phyloP scores from a whole-genome alignment of 805 yeast genomes.

The Monosporozyma aerobia region DNA sequence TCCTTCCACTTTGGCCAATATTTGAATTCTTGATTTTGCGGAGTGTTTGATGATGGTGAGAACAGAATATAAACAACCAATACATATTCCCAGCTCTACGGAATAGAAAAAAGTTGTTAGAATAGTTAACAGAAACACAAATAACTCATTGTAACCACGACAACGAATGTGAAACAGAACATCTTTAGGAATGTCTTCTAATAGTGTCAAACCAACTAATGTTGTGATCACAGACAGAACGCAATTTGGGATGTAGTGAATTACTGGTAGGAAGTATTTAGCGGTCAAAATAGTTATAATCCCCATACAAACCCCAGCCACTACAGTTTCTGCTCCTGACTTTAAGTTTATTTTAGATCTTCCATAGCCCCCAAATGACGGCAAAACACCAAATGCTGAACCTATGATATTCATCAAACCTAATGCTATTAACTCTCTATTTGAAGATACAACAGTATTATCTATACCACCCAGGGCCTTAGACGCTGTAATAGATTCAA shows the following conservation, averaged over 20 bases:
- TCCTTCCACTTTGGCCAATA: slow-evolving; percentile 59
- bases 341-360: slow-evolving; percentile 81
- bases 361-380: slow-evolving; percentile 95
- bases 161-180: slow-evolving; percentile 62
- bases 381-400: slow-evolving; percentile 57
- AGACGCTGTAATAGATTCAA: slow-evolving; percentile 89
- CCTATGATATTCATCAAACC: slow-evolving; percentile 66
- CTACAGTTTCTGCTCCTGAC: slow-evolving; percentile 79
- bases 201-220: slow-evolving; percentile 61
- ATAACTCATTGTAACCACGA: slow-evolving; percentile 67
- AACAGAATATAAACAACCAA: slow-evolving; percentile 78
- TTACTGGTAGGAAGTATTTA: slow-evolving; percentile 46
- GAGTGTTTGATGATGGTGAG: slow-evolving; percentile 73
- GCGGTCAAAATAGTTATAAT: slow-evolving; percentile 60
- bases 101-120: slow-evolving; percentile 60
- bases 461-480: slow-evolving; percentile 73
- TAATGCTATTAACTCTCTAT: slow-evolving; percentile 83
- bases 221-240: slow-evolving; percentile 73
- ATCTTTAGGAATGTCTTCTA: slow-evolving; percentile 82
- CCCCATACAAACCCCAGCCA: slow-evolving; percentile 80
- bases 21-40: slow-evolving; percentile 74
- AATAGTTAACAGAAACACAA: slow-evolving; percentile 58
- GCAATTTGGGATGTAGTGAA: slow-evolving; percentile 71
- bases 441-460: slow-evolving; percentile 59
- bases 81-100: slow-evolving; percentile 79